Percentiles rank a stretch among this genome's conserved stretches.
Evolutionary conservation across 169 alveolate genomes (phyloP).

Genomic region (Perkinsus marinus): DNA sequence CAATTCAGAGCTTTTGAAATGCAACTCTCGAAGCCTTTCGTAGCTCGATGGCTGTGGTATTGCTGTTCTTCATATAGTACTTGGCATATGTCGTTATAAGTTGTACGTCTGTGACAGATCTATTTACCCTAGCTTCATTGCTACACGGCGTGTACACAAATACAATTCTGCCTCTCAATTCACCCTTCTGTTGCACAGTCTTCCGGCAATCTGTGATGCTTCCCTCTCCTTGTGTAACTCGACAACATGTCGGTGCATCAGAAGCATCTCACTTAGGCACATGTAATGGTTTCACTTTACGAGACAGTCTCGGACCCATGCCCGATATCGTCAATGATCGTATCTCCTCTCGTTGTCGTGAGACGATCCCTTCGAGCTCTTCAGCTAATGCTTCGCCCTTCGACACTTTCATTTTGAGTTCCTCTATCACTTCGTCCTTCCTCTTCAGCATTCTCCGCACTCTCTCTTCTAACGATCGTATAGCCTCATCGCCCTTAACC

Average conservation of each 20-base stretch:
- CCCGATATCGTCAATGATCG: neutral
- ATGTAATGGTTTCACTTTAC: neutral
- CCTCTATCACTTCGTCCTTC: neutral
- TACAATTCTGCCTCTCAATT: too few relatives aligned
- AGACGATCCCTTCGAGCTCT: neutral
- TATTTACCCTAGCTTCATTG: too few relatives aligned
- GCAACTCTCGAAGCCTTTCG: too few relatives aligned
- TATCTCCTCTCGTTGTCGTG: neutral
- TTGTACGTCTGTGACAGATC: too few relatives aligned
- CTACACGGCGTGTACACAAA: too few relatives aligned
- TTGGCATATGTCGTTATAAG: too few relatives aligned
- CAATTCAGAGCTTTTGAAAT: too few relatives aligned
- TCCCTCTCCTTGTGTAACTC: too few relatives aligned
- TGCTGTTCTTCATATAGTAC: too few relatives aligned
- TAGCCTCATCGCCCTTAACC: neutral
- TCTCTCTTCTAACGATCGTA: neutral
- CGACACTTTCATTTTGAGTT: neutral
- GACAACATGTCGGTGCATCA: neutral
- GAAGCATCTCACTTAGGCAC: neutral
- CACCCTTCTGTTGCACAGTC: too few relatives aligned
- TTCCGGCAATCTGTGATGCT: too few relatives aligned
- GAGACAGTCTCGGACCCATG: neutral
- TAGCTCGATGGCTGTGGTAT: too few relatives aligned
- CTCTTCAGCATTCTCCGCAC: neutral
- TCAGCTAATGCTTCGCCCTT: neutral